These are phyloP conservation scores for Beauveria caledonica DNA, from an alignment of 2,329 filamentous ascomycete species.

Conservation along the genomic window DNA sequence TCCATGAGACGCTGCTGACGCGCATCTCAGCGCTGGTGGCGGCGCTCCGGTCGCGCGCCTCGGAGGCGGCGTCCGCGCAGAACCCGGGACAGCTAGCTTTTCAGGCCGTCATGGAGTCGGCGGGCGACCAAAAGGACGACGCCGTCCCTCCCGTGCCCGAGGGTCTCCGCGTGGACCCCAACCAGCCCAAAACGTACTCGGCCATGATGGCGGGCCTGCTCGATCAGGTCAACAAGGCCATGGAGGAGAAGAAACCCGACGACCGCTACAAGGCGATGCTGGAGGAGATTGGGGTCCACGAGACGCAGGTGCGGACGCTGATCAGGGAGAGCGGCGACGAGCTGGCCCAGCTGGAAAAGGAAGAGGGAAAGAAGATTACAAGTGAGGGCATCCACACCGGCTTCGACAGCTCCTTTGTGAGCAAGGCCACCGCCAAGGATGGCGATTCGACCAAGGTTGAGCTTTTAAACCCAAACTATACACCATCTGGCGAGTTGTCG, in stretches of 20 bases:
- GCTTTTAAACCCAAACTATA: constrained; percentile 62
- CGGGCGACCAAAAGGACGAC: constrained; percentile 63
- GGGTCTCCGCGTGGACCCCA: constrained; percentile 67
- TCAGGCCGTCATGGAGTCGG: constrained; percentile 76
- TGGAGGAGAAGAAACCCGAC: constrained; percentile 66
- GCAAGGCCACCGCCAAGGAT: constrained; percentile 45
- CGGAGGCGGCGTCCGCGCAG: constrained; percentile 49
- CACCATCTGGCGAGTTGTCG: constrained; percentile 3
- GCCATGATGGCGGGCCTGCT: constrained; percentile 98
- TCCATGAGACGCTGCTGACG: constrained; percentile 83
- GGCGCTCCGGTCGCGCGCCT: constrained; percentile 65
- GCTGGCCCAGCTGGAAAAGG: constrained; percentile 73
- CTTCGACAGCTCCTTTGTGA: constrained; percentile 79
- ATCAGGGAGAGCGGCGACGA: constrained; percentile 68
- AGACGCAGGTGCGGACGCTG: constrained; percentile 66
- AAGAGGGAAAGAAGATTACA: constrained; percentile 84
- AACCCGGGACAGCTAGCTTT: constrained; percentile 80
- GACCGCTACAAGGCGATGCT: constrained; percentile 69
- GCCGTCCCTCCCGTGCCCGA: constrained; percentile 66
- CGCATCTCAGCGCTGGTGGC: constrained; percentile 75
- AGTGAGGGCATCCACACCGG: constrained; percentile 83
- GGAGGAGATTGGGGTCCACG: constrained; percentile 67
- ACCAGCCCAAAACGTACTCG: constrained; percentile 74
- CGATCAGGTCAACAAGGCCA: constrained; percentile 80
- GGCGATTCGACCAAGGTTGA: constrained; percentile 51